Base-by-base conservation (phyloP, 169 alveolate species). In the Eimeria zaria region DNA sequence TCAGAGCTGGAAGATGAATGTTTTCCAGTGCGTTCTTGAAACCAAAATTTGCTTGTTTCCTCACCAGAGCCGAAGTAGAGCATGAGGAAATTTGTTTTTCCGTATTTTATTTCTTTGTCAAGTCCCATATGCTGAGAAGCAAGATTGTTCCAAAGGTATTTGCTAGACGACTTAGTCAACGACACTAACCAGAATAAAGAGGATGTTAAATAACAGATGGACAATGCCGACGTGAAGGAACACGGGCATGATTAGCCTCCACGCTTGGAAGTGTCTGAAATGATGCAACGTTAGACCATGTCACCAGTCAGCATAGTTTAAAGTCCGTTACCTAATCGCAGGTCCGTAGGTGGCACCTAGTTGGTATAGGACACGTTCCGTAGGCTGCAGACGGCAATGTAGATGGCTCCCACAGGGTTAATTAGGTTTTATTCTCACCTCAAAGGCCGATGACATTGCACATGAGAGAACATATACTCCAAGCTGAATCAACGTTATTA, bases 151-250 rank as follows among this genome's bases (percentile, higher is more conserved):
- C 64, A 55, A 6, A n/a, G 58, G 62, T 39, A 6, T 2, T 39
- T 55, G 78, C 60, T 20, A 9, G 74, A 41, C 33, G 53, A n/a
- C 16, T 12, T 20, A 33, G 20, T 46, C 67, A 20, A 41, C 1
- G 46, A 22, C 62, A 58, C 95, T 12, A 36, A 90, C 95, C 95
- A 90, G 53, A 36, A 90, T 90, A 51, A 98, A 98, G 67, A 98
- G 95, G 83, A 97, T 84, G 95, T 98, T 98, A 85, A 98, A 97
- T 69, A 98, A 94, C 39, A 97, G 55, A 74, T 98, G 98, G 97
- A 97, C 96, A 62, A 97, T 95, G 58, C 97, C 96, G 73, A 98
- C 98, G 83, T 98, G 98, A 20, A 98, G 97, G 88, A 98, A 98
- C 80, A 98, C 95, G 27, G 98, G 98, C 84, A 96, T 95, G 36